These are phyloP conservation scores for Syzygium syzygioides DNA, from an alignment of 441 rosid genomes.

Conservation along the genomic window DNA sequence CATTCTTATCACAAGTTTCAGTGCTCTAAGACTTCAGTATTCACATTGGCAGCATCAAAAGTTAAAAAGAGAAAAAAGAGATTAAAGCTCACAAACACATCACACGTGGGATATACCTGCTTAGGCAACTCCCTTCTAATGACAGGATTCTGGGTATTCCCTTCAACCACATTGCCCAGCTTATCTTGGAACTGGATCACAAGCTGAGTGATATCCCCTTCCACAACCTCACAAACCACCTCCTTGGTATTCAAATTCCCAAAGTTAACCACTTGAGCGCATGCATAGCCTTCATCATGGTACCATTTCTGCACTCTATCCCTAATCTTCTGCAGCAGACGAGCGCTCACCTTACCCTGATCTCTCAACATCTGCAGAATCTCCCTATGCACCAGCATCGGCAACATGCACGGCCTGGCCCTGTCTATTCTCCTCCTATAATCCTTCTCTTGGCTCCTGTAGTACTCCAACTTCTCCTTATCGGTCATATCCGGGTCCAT, in stretches of 20 bases:
- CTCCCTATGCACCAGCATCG: conserved; percentile 44
- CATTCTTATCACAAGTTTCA: not conserved
- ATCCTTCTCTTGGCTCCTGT: conserved; percentile 75
- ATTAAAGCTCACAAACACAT: not conserved
- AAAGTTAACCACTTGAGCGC: conserved; percentile 95
- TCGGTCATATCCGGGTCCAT: conserved; percentile 97
- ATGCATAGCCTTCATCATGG: conserved; percentile 88
- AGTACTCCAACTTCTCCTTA: conserved; percentile 85
- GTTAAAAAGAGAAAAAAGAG: not conserved
- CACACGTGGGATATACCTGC: conserved; percentile 34
- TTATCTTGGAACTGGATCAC: conserved; percentile 83
- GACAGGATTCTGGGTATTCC: conserved; percentile 78
- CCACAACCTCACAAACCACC: conserved; percentile 91
- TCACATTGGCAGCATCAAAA: not conserved
- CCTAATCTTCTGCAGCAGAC: conserved; percentile 86
- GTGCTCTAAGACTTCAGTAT: not conserved
- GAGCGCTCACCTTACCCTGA: conserved; percentile 79
- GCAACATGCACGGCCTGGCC: conserved; percentile 81
- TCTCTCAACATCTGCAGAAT: conserved; percentile 66
- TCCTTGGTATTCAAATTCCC: conserved; percentile 89
- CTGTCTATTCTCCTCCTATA: conserved; percentile 71
- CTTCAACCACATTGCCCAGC: conserved; percentile 95
- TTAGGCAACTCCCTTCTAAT: conserved; percentile 84
- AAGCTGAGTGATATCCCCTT: conserved; percentile 90
- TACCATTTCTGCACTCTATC: conserved; percentile 96